Evolutionary conservation across 192 early-diverging fungal genomes (phyloP), one percentile per base, ranked within the genome.

Genomic region (Coemansia asiatica): DNA sequence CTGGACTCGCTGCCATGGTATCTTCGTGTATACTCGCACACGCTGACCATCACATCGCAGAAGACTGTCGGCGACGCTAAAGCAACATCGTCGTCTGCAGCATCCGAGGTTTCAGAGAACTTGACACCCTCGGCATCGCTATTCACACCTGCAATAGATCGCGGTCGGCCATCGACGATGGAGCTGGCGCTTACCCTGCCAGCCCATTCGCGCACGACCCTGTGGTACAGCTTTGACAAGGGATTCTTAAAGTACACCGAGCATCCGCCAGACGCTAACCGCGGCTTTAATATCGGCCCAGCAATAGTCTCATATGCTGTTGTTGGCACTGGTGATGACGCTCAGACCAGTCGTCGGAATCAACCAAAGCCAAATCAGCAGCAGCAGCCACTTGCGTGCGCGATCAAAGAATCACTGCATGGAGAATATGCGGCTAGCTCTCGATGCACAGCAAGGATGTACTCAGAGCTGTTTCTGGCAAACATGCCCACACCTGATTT

Each of bases 401-500:
- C 66, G 19, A 29, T 60, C 21, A 64, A 77, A 53, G 74, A 53
- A 6, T 23, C 19, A n/a, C 21, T 27, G 50, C 22, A 22, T 22
- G 50, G 21, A 0, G 50, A 53, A 21, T 6, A 18, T 13, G 26
- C 26, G 4, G 33, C 18, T 21, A 6, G 26, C 21, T 28, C 63
- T 60, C 36, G 64, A 21, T 81, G 74, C 60, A 49, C 68, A 35
- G 79, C 80, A 59, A 74, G 87, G 9, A 71, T 94, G 4, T 95
- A 93, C 66, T 94, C 93, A 0, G 93, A 96, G 69, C 86, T 88
- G 12, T 64, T 97, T n/a, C 81, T 98, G 28, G 86, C 96, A 48
- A 90, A 87, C 59, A 84, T 97, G 53, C 95, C 97, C 1, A 97
- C 95, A 6, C 95, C 97, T 4, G 97, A 99, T 65, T 99, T 99